phyloP scores from a whole-genome alignment of 192 early-diverging fungal genomes.

The Coemansia sp. region DNA sequence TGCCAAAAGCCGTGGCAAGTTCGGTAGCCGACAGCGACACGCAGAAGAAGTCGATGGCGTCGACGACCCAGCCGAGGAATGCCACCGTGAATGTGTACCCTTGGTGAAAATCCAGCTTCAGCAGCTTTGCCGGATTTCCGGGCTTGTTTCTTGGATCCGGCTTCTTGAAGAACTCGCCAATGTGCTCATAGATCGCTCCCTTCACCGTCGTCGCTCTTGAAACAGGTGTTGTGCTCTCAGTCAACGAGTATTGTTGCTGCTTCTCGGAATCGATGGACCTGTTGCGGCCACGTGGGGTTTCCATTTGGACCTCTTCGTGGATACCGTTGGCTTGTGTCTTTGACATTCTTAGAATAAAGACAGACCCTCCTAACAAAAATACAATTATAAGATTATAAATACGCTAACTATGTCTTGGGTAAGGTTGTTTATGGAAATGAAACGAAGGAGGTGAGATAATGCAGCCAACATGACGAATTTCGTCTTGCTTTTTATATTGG shows the following conservation, averaged over 20 bases:
- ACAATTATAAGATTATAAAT: background rate
- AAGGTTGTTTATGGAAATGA: background rate
- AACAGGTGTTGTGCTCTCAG: background rate
- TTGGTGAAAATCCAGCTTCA: constrained; percentile 41
- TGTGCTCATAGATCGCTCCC: constrained; percentile 4
- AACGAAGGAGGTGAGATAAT: background rate
- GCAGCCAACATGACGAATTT: background rate
- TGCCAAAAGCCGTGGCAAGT: constrained; percentile 59
- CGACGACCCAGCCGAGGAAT: constrained; percentile 73
- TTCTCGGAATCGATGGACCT: background rate
- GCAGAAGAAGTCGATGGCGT: constrained; percentile 72
- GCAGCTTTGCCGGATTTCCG: constrained; percentile 32
- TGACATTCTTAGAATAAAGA: background rate
- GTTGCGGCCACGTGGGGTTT: background rate
- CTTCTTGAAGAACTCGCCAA: constrained; percentile 33
- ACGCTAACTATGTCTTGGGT: background rate
- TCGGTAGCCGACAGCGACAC: constrained; percentile 59
- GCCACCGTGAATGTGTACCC: constrained; percentile 51
- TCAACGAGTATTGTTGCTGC: background rate
- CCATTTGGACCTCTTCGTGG: background rate
- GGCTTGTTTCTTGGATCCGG: constrained; percentile 31
- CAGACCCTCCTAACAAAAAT: background rate
- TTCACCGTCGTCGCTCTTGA: background rate
- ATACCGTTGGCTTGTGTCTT: background rate
- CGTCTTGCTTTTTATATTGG: no score